Evolutionary conservation across 768 basidiomycete genomes (phyloP).

Genomic region (Tremella yokohamensis): DNA sequence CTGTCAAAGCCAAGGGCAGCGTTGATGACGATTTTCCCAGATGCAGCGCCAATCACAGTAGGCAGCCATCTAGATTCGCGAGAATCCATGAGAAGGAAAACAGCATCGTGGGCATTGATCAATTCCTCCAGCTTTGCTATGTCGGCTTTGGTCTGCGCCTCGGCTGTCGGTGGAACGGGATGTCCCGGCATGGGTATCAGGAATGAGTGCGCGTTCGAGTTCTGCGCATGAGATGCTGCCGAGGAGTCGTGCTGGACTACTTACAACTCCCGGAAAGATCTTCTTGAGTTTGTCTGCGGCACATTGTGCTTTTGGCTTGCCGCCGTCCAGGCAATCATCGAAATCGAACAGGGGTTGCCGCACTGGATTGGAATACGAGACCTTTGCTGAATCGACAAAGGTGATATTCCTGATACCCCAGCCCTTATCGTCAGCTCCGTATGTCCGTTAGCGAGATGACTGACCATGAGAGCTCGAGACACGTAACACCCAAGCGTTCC

Average conservation of each 20-base stretch:
- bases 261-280: conserved; percentile 88
- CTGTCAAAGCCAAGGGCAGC: conserved; percentile 94
- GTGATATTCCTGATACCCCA: conserved; percentile 96
- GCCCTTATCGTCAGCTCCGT: conserved; percentile 57
- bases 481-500: conserved; percentile 98
- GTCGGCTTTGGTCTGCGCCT: conserved; percentile 63
- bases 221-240: conserved; percentile 55
- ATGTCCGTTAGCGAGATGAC: conserved; percentile 15
- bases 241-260: conserved; percentile 43
- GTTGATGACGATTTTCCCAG: conserved; percentile 91
- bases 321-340: conserved; percentile 84
- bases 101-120: conserved; percentile 78
- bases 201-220: conserved; percentile 71
- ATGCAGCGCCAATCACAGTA: conserved; percentile 76
- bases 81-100: conserved; percentile 97
- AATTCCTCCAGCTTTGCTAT: conserved; percentile 70
- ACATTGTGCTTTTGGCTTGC: conserved; percentile 86
- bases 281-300: conserved; percentile 79
- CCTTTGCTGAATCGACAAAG: conserved; percentile 81
- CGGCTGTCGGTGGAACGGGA: conserved; percentile 62
- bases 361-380: conserved; percentile 96
- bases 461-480: conserved; percentile 81
- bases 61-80: conserved; percentile 95
- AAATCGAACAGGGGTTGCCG: conserved; percentile 96
- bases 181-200: conserved; percentile 98